phyloP scores from a whole-genome alignment of 768 basidiomycete species.

The Podaxis sp. region DNA sequence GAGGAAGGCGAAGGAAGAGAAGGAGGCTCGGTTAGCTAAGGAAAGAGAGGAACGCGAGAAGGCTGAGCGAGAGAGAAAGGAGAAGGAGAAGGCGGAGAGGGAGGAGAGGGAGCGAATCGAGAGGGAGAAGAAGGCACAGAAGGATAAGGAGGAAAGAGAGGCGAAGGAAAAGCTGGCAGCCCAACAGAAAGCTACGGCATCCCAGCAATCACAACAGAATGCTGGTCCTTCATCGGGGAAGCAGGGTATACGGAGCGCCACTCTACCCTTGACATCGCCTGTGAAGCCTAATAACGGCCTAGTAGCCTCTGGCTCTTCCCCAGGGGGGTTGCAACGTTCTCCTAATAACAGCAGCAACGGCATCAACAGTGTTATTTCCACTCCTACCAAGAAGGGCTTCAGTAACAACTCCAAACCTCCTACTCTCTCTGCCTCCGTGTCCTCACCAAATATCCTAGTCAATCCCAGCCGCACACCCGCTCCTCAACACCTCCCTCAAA shows the following conservation, averaged over 20 bases:
- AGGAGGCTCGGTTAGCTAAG: slow-evolving; percentile 31
- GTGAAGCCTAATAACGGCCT: slow-evolving; percentile 29
- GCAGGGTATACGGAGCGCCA: slow-evolving; percentile 43
- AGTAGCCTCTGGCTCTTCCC: slow-evolving; percentile 42
- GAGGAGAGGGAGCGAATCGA: slow-evolving; percentile 28
- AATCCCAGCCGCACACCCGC: slow-evolving; percentile 28
- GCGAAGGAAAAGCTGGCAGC: slow-evolving; percentile 28
- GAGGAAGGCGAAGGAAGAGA: slow-evolving; percentile 41
- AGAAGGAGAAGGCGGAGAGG: slow-evolving; percentile 28
- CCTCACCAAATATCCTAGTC: slow-evolving; percentile 18
- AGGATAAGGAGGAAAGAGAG: slow-evolving; percentile 27
- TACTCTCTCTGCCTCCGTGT: slow-evolving; percentile 21
- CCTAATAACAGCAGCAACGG: slow-evolving; percentile 29
- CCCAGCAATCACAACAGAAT: slow-evolving; percentile 24
- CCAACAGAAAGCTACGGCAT: slow-evolving; percentile 47
- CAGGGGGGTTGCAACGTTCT: slow-evolving; percentile 37
- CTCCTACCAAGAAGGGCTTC: slow-evolving; percentile 58
- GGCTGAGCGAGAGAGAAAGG: slow-evolving; percentile 35
- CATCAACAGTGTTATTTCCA: slow-evolving; percentile 33
- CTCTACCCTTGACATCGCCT: slow-evolving; percentile 41
- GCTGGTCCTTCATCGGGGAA: slow-evolving; percentile 29
- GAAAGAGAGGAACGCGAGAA: slow-evolving; percentile 31
- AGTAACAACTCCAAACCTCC: slow-evolving; percentile 44
- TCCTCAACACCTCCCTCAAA: slow-evolving; percentile 27
- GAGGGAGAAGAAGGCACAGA: slow-evolving; percentile 27